Base-by-base conservation (phyloP, 2,329 filamentous ascomycete genomes). In the Cryphonectria naterciae region DNA sequence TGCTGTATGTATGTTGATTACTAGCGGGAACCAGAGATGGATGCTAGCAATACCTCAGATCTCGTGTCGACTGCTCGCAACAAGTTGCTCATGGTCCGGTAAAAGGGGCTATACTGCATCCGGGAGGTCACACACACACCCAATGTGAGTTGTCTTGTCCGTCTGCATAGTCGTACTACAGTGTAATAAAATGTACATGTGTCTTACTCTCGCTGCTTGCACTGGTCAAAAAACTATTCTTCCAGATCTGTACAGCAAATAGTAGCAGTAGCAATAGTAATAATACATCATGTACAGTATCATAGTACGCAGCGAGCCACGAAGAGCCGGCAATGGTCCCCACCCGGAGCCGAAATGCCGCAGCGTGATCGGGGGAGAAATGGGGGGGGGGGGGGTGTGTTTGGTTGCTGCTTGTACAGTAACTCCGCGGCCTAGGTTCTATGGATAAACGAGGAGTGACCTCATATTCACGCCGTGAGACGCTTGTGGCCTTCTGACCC, bases 331-430 rank as follows among this genome's bases (percentile, higher is more conserved):
- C 22, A 43, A n/a, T 39, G n/a, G 61, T 28, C 61, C n/a, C 61
- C 61, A 46, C n/a, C 61, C 61, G 61, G 61, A 46, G 15, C 41
- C 39, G 68, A 60, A 25, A 32, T 46, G 39, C n/a, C 41, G 61
- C 61, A n/a, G 46, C 46, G 61, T 63, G 37, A 43, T 63, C 61
- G 61, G 61, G 58, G 39, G 10, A 11, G 11, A n/a, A n/a, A n/a
- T n/a, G n/a, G n/a, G n/a, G n/a, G n/a, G n/a, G 37, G 37, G 37
- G 2, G 37, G 37, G 37, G 37, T 10, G 37, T 10, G 2, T 4
- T 17, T 15, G n/a, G 61, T n/a, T 49, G 43, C 43, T 49, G 46
- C 2, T n/a, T n/a, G 22, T 56, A 28, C 52, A 25, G 2, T 28
- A 19, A 58, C 54, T 28, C 54, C 25, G 54, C 54, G 54, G 25